Base-by-base conservation (phyloP, 768 basidiomycete species). In the Naganishia vishniacii region DNA sequence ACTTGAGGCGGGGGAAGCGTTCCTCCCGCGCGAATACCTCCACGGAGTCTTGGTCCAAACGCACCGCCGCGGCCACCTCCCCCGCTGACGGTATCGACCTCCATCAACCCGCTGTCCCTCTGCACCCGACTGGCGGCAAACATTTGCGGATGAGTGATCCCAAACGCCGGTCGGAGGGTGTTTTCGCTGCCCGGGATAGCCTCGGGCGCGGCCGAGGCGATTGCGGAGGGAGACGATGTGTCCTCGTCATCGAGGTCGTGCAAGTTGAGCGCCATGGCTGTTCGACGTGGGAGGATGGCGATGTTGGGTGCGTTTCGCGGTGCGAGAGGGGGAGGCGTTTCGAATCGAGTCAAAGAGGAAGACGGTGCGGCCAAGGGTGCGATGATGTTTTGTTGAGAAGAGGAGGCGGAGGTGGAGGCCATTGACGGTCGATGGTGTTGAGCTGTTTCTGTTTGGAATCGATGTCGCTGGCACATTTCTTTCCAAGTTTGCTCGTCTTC, bases 401-500 rank as follows among this genome's bases (percentile, higher is more conserved):
- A 25, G 7, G 47, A 48, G 23, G 47, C 25, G 18, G 47, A 25
- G 6, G 7, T 28, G 25, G 20, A 18, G 7, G 47, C 9, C 7
- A 6, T 7, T 25, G 47, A 48, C 5, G 47, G 18, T 46, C 45
- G 8, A n/a, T n/a, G n/a, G n/a, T 18, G 34, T 37, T 37, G 34
- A 7, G 34, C 34, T 15, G 34, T 20, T 6, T 44, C 46, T 41
- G 66, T 48, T 9, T 69, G 74, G 60, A 80, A 88, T 6, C 81
- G 81, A 72, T 85, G 82, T 18, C 79, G 70, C 12, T 79, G 75
- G 71, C 87, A 91, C 84, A 94, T 84, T 12, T 81, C 70, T 75
- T 84, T 85, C 93, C 92, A 97, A 12, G 89, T 80, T 67, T 80
- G 82, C 68, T 93, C 89, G 70, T 91, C 91, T 47, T 81, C 77